Evolutionary conservation across 225 moss, liverwort and hornwort genomes (phyloP).

Genomic region (Polytrichum formosum): DNA sequence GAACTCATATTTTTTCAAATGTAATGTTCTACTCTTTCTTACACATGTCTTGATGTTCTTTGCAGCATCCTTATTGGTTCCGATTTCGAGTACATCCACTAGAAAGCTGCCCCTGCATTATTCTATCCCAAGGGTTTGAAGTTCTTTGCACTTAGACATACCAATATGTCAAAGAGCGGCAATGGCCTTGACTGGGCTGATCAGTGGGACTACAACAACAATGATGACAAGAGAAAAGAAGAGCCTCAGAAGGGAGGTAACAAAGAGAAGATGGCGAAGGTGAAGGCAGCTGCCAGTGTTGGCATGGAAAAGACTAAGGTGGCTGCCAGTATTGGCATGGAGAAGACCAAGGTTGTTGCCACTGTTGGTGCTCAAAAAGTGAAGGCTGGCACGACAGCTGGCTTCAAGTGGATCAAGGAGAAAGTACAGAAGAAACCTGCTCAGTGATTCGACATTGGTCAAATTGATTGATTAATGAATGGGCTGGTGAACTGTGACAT

Average conservation of each 20-base stretch:
- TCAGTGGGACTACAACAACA: slow-evolving; percentile 89
- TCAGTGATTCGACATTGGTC: background rate
- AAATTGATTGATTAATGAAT: background rate
- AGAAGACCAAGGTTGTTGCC: slow-evolving; percentile 83
- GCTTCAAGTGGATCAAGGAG: slow-evolving; percentile 88
- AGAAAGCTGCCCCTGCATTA: no score
- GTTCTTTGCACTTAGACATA: no score
- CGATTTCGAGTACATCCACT: no score
- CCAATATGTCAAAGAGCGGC: slow-evolving; percentile 36
- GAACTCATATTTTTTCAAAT: no score
- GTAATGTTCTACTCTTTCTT: no score
- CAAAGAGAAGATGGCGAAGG: slow-evolving; percentile 86
- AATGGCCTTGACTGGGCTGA: slow-evolving; percentile 88
- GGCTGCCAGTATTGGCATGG: slow-evolving; percentile 62
- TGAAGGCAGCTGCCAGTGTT: slow-evolving; percentile 75
- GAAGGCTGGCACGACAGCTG: slow-evolving; percentile 62
- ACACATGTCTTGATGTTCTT: no score
- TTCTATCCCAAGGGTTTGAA: no score
- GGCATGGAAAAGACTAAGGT: slow-evolving; percentile 82
- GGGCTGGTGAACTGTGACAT: background rate
- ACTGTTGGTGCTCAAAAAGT: slow-evolving; percentile 75
- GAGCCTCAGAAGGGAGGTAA: slow-evolving; percentile 35
- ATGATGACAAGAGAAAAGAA: slow-evolving; percentile 24
- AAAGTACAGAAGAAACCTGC: slow-evolving; percentile 69
- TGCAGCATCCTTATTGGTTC: no score